Evolutionary conservation across 228 moss, liverwort and hornwort genomes (phyloP), one percentile per base, ranked within the genome.

Genomic region (Sphagnum fallax): DNA sequence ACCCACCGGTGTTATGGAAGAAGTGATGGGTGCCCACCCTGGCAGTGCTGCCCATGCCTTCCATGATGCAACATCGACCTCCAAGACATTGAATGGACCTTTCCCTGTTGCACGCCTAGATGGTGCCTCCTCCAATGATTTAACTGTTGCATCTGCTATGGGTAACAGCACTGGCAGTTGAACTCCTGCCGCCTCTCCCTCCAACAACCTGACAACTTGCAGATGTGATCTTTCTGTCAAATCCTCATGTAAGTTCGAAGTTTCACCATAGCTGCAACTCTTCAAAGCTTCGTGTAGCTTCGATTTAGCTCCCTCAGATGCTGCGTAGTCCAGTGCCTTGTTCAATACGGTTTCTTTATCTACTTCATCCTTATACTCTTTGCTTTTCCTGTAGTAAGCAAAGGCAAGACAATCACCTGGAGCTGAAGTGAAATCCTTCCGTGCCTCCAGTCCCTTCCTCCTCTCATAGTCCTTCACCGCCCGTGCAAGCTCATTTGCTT

Each of bases 341-440:
- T 75, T 74, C 13, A 98, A 78, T 5, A 80, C 8, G 6, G 71
- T 49, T 7, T 87, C 73, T 8, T 49, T 59, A 2, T 93, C 97
- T 6, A n/a, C 47, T 8, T 65, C 60, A 50, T 52, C 69, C 50
- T 62, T 74, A 13, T 71, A 77, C 48, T 98, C 93, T 52, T 71
- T 80, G 76, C 87, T 90, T 71, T 91, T 80, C 10, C 91, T 79
- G 50, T 91, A 89, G 50, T 79, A 83, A 0, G 91, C 88, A 55
- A 93, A 89, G 1, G 93, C 91, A 4, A 97, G 67, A 68, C 93
- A 93, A 53, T 97, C 97, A 6, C 97, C 97, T 0, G 97, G 97
- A 2, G 80, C 71, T 6, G 79, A 67, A 0, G 85, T 76, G 67
- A 98, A 98, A 5, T 75, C 64, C 16, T 65, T 49, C 65, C 74